Base-by-base conservation (phyloP, 768 basidiomycete species). In the Crassisporium funariophilum region DNA sequence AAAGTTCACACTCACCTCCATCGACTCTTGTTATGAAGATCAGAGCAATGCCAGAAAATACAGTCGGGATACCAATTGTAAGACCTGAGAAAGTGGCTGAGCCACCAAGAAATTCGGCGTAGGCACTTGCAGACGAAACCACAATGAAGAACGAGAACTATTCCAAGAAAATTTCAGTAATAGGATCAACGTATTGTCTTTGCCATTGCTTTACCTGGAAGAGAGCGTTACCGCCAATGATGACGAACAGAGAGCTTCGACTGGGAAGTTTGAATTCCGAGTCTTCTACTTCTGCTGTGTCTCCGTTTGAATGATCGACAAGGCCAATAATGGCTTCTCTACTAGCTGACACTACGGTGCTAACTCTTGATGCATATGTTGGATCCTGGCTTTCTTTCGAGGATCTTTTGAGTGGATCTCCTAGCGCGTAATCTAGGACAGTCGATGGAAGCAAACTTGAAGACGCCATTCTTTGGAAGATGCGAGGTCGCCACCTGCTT, bases 81-180 rank as follows among this genome's bases (percentile, higher is more conserved):
- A 88, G 56, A 41, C 86, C 84, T 25, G 84, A 81, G 59, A 88
- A 88, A 0, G 82, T 83, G n/a, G 82, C 69, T n/a, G 69, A 76
- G 13, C 85, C 86, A 17, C 84, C 84, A 5, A 87, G 68, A 52
- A 77, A 69, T 48, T 79, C 72, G 0, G 83, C 79, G 56, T 88
- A 86, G 41, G 72, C 69, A 55, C 77, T 80, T 1, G 83, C 80
- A 1, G 85, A 84, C 2, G 85, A 82, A 4, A 88, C 80, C 33
- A 85, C 71, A 46, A 86, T 77, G 62, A 85, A 88, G 66, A 87
- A 87, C 0, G 82, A 78, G 4, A 83, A 58, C 86, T 86, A 38
- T n/a, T n/a, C n/a, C n/a, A n/a, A n/a, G n/a, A n/a, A n/a, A n/a
- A n/a, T n/a, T n/a, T n/a, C n/a, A n/a, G n/a, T n/a, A n/a, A n/a